Evolutionary conservation across 2,329 filamentous ascomycete species (phyloP).

Genomic region (Alternaria brassicicola): DNA sequence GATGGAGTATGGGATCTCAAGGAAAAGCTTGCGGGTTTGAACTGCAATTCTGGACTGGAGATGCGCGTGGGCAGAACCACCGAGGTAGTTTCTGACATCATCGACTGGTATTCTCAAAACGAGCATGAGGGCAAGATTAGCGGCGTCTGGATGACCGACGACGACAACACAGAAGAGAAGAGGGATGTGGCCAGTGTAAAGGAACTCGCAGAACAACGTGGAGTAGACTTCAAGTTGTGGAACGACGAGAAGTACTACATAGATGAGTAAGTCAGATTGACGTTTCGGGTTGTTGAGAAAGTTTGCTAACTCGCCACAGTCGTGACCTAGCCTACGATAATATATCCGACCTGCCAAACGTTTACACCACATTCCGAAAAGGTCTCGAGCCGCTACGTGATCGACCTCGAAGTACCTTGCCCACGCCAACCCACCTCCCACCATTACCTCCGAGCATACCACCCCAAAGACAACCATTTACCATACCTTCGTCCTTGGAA

Average conservation of each 20-base stretch:
- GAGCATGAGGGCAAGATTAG: conserved; percentile 56
- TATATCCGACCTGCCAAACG: conserved; percentile 68
- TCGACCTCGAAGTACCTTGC: conserved; percentile 64
- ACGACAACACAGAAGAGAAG: conserved; percentile 73
- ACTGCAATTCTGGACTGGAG: conserved; percentile 62
- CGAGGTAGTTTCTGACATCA: conserved; percentile 65
- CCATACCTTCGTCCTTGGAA: conserved; percentile 63
- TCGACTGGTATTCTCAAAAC: conserved; percentile 53
- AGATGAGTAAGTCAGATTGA: conserved; percentile 67
- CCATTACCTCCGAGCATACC: conserved; percentile 64
- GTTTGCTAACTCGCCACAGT: conserved; percentile 51
- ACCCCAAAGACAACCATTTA: conserved; percentile 66
- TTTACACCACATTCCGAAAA: conserved; percentile 78
- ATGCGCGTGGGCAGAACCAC: conserved; percentile 67
- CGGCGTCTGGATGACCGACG: conserved; percentile 75
- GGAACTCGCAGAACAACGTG: conserved; percentile 58
- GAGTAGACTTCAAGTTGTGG: conserved; percentile 69
- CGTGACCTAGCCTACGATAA: conserved; percentile 67
- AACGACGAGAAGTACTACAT: conserved; percentile 79
- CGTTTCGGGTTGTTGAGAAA: neutral
- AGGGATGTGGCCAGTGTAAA: conserved; percentile 65
- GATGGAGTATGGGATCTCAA: conserved; percentile 78
- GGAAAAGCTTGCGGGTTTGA: conserved; percentile 61
- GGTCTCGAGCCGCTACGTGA: conserved; percentile 72
- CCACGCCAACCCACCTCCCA: conserved; percentile 64